These are phyloP conservation scores for Ceratobasidium sp. DNA, from an alignment of 1,284 basidiomycete genomes.

Conservation along the genomic window DNA sequence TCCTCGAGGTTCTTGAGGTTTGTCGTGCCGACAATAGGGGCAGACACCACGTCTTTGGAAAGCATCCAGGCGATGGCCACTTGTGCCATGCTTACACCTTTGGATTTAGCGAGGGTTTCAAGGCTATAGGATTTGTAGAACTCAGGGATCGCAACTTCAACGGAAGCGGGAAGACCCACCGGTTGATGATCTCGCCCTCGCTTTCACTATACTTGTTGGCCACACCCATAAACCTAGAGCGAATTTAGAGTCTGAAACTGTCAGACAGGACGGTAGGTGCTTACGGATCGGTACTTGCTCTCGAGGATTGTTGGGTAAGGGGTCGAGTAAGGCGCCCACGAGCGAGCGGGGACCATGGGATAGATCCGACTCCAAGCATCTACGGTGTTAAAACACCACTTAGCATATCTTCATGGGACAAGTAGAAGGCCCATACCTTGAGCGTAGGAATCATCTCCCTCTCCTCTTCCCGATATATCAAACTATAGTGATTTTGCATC, in stretches of 20 bases:
- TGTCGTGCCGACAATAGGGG: slow-evolving; percentile 46
- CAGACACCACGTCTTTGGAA: slow-evolving; percentile 41
- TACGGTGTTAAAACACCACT: neutral
- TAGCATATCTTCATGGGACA: slow-evolving; percentile 47
- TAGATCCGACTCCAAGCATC: slow-evolving; percentile 45
- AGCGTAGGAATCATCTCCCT: slow-evolving; percentile 53
- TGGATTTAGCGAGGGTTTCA: slow-evolving; percentile 47
- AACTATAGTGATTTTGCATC: slow-evolving; percentile 58
- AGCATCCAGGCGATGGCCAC: slow-evolving; percentile 25
- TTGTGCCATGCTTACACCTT: slow-evolving; percentile 49
- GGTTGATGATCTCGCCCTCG: slow-evolving; percentile 24
- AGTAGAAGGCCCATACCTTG: slow-evolving; percentile 3
- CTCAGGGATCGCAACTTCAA: neutral
- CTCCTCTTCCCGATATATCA: slow-evolving; percentile 53
- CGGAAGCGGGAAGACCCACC: neutral
- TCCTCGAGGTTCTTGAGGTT: slow-evolving; percentile 45
- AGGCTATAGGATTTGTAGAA: slow-evolving; percentile 37
- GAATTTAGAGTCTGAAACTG: neutral
- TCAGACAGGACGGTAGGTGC: neutral
- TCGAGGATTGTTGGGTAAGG: slow-evolving; percentile 25
- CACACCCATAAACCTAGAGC: neutral
- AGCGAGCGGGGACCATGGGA: slow-evolving; percentile 46
- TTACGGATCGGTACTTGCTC: slow-evolving; percentile 29
- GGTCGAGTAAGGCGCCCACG: slow-evolving; percentile 42
- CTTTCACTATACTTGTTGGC: neutral